Evolutionary conservation across 257 asterid genomes (phyloP), one percentile per base, ranked within the genome.

Genomic region (Coffea canephora): DNA sequence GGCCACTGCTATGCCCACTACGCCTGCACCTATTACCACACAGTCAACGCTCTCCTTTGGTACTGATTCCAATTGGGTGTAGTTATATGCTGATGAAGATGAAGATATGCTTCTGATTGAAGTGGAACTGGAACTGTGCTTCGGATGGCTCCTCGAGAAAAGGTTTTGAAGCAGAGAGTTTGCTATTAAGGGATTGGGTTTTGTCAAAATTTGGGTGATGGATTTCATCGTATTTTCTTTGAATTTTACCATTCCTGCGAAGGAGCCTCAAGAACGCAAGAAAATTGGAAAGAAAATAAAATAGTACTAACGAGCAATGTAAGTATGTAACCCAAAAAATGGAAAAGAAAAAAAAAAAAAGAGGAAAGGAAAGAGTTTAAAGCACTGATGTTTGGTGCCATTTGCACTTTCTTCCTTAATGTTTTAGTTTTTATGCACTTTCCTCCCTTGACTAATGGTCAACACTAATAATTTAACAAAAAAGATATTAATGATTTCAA

Each of bases 1-100:
- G 81, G 98, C 97, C 82, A 93, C 90, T 75, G 98, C 94, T 79
- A 93, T 82, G 52, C 97, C 98, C 81, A 93, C 97, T 79, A 91
- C 87, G 64, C 98, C 98, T 72, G 96, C 98, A 23, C 96, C 98
- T 46, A 93, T 88, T 80, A 93, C 97, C 83, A 94, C 96, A 76
- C 86, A 92, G 69, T 93, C 97, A 74, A 86, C 90, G 76, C 73
- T 81, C 81, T 90, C 97, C 36, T 14, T 85, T 16, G 96, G 86
- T 55, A 87, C 84, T 57, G 89, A 87, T 54, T 75, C 52, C 80
- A 61, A 62, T 27, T 39, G 72, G 49, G 39, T 69, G 4, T 18
- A 57, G 10, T n/a, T 9, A 45, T 50, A 61, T 15, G 73, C 11
- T 25, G 80, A 76, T 41, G 86, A 73, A 50, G 80, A 76, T 41